phyloP scores from a whole-genome alignment of 768 basidiomycete species.

The Leccinum broughii region DNA sequence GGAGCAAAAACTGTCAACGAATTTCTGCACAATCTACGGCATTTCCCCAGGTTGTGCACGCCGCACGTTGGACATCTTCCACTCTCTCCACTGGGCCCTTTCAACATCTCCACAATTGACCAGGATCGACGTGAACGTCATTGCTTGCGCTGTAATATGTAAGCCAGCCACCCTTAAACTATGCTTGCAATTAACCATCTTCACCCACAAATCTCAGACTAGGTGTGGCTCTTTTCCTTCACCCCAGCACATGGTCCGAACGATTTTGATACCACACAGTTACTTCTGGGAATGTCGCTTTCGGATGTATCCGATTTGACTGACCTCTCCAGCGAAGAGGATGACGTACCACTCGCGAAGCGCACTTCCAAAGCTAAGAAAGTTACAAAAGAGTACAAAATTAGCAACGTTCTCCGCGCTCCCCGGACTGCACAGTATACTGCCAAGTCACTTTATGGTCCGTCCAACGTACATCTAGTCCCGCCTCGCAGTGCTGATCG shows the following conservation, averaged over 20 bases:
- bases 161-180: background rate
- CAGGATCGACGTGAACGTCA: background rate
- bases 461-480: conserved; percentile 2
- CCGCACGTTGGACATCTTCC: background rate
- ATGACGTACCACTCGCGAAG: conserved; percentile 30
- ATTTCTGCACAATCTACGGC: conserved; percentile 17
- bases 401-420: conserved; percentile 35
- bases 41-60: conserved; percentile 7
- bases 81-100: background rate
- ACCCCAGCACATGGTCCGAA: background rate
- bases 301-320: conserved; percentile 50
- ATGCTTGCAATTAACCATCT: background rate
- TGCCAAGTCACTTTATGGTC: conserved; percentile 47
- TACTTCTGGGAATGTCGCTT: conserved; percentile 30
- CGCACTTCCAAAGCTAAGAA: conserved; percentile 26
- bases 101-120: background rate
- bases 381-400: conserved; percentile 31
- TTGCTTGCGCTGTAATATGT: background rate
- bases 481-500: background rate
- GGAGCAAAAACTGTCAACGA: conserved; percentile 5
- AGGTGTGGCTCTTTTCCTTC: background rate
- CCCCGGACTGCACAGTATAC: conserved; percentile 43
- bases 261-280: background rate
- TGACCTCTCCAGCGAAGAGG: conserved; percentile 45
- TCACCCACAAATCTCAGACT: background rate